A percentile compares a stretch with the other conserved stretches of the same genome.
phyloP scores from a whole-genome alignment of 2,329 filamentous ascomycete genomes.

The Fonsecaea pedrosoi region DNA sequence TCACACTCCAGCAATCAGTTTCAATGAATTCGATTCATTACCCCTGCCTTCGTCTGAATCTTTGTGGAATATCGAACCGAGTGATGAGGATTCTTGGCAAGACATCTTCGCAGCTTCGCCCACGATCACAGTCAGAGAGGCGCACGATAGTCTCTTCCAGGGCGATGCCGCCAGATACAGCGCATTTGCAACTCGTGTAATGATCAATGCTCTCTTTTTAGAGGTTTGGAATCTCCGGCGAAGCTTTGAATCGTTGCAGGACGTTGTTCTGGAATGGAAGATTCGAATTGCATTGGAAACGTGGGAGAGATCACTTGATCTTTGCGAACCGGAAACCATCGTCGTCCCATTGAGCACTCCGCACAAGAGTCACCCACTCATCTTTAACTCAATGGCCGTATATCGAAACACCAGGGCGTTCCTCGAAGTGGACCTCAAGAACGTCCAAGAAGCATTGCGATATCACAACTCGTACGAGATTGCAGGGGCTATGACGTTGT shows the following conservation, averaged over 20 bases:
- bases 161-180: constrained; percentile 90
- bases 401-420: constrained; percentile 92
- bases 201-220: constrained; percentile 98
- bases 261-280: constrained; percentile 98
- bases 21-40: constrained; percentile 95
- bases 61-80: constrained; percentile 84
- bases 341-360: constrained; percentile 89
- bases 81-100: constrained; percentile 82
- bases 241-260: constrained; percentile 94
- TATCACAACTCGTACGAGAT: constrained; percentile 98
- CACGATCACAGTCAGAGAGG: constrained; percentile 86
- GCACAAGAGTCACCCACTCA: constrained; percentile 92
- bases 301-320: constrained; percentile 96
- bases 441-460: constrained; percentile 91
- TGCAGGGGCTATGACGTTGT: constrained; percentile 92
- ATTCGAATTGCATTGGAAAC: constrained; percentile 92
- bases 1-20: constrained; percentile 95
- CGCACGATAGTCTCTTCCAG: constrained; percentile 94
- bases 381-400: constrained; percentile 98
- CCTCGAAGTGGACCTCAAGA: constrained; percentile 93
- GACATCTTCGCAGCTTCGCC: constrained; percentile 75
- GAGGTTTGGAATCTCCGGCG: constrained; percentile 99
- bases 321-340: constrained; percentile 89
- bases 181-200: constrained; percentile 93
- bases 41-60: constrained; percentile 92